These are phyloP conservation scores for Lecanoromycetidae sp. DNA, from an alignment of 2,329 filamentous ascomycete species.

Conservation along the genomic window DNA sequence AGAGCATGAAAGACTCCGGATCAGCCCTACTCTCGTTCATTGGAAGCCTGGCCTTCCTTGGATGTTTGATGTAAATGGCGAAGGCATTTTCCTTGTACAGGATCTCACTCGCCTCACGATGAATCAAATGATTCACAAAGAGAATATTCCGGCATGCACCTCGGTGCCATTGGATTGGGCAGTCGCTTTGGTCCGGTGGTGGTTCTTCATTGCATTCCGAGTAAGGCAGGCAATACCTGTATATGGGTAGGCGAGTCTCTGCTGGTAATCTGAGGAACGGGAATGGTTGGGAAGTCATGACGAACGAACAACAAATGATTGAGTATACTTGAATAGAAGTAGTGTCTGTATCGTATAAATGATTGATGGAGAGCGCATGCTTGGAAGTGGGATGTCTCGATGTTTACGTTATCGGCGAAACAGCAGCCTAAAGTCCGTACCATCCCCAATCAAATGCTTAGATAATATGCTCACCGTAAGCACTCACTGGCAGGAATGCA, in stretches of 20 bases:
- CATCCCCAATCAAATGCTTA: background rate
- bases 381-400: too few species aligned
- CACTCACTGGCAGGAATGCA: background rate
- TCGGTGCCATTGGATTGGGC: constrained; percentile 7
- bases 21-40: constrained; percentile 10
- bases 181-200: background rate
- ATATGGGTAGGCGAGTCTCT: constrained; percentile 11
- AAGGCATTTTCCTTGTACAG: constrained; percentile 7
- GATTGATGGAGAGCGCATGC: too few species aligned
- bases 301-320: background rate
- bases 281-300: background rate
- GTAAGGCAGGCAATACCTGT: constrained; percentile 6
- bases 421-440: background rate
- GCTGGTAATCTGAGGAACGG: constrained; percentile 4
- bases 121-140: constrained; percentile 4
- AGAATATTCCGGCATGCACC: constrained; percentile 8
- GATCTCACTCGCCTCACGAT: constrained; percentile 7
- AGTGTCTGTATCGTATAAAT: too few species aligned
- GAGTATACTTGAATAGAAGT: too few species aligned
- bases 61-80: constrained; percentile 10
- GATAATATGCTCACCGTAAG: background rate
- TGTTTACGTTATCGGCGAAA: background rate
- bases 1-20: constrained; percentile 12
- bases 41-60: constrained; percentile 5
- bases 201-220: constrained; percentile 1